Evolutionary conservation across 768 basidiomycete species (phyloP).

Genomic region (Tephrocybe rancida): DNA sequence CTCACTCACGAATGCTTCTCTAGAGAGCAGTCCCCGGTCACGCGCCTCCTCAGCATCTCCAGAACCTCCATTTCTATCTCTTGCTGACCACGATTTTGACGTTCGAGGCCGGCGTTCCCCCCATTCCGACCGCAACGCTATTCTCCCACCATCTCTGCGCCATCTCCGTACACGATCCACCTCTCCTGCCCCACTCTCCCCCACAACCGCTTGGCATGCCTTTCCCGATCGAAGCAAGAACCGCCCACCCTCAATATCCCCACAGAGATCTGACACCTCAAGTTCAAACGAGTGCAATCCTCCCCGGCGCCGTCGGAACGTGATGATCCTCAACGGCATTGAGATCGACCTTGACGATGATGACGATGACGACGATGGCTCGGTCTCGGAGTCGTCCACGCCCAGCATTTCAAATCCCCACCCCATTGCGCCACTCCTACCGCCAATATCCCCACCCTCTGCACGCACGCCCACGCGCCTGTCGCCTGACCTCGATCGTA

Average conservation of each 20-base stretch:
- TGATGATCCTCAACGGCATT: conserved; percentile 18
- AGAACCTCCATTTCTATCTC: conserved; percentile 30
- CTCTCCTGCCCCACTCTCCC: not conserved
- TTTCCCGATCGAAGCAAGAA: conserved; percentile 1
- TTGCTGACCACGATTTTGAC: conserved; percentile 17
- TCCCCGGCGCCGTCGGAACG: not conserved
- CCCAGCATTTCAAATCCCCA: not conserved
- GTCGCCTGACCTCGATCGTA: not conserved
- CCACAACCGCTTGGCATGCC: conserved; percentile 11
- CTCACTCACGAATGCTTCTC: conserved; percentile 36
- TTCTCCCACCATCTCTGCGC: not conserved
- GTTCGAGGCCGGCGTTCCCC: not conserved
- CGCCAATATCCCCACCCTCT: conserved; percentile 6
- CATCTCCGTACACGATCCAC: not conserved
- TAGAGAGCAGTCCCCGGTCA: conserved; percentile 37
- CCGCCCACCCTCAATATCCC: conserved; percentile 4
- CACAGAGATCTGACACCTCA: conserved; percentile 7
- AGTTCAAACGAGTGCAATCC: not conserved
- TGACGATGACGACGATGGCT: conserved; percentile 14
- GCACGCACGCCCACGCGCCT: conserved; percentile 1
- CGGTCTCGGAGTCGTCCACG: not conserved
- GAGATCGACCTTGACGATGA: conserved; percentile 20
- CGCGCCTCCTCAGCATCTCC: conserved; percentile 36
- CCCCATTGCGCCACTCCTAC: not conserved
- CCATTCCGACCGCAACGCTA: not conserved